Conservation (phyloP, 2,329 filamentous ascomycete species). For the Cytospora piceicola region DNA sequence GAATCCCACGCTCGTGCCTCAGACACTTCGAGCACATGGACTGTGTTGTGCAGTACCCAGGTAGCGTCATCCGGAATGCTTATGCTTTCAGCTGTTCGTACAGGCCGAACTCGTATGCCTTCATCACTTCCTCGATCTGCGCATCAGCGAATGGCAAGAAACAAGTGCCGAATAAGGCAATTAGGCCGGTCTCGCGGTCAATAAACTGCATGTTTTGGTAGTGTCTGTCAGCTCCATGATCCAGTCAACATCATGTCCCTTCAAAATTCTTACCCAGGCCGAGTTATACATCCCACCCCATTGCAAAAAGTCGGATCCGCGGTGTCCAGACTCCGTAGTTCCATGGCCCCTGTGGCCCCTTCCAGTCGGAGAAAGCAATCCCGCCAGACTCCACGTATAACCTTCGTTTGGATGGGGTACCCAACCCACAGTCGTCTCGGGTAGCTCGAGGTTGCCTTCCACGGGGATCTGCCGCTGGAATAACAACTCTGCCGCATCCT, state of each 20-base stretch:
- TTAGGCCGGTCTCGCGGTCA: conserved; percentile 44
- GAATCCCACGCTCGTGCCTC: background rate
- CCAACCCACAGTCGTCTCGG: conserved; percentile 4
- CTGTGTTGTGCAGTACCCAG: background rate
- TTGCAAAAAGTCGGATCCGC: conserved; percentile 48
- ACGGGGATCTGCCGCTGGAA: conserved; percentile 3
- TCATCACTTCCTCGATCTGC: conserved; percentile 9
- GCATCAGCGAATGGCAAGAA: conserved; percentile 38
- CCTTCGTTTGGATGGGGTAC: conserved; percentile 35
- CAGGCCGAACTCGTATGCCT: conserved; percentile 11
- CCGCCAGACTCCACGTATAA: conserved; percentile 34
- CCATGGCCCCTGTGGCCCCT: conserved; percentile 44
- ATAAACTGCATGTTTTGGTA: conserved; percentile 35
- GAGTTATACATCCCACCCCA: conserved; percentile 50
- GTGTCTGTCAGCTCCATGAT: background rate
- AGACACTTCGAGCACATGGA: background rate
- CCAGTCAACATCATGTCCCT: background rate
- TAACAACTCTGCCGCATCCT: background rate
- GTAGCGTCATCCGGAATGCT: background rate
- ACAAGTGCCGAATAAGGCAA: conserved; percentile 44
- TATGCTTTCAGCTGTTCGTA: background rate
- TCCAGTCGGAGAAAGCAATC: conserved; percentile 4
- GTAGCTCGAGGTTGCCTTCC: background rate
- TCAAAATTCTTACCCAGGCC: conserved; percentile 45
- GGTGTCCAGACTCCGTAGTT: too few species aligned